phyloP scores from a whole-genome alignment of 192 early-diverging fungal species.

The Coemansia sp. region DNA sequence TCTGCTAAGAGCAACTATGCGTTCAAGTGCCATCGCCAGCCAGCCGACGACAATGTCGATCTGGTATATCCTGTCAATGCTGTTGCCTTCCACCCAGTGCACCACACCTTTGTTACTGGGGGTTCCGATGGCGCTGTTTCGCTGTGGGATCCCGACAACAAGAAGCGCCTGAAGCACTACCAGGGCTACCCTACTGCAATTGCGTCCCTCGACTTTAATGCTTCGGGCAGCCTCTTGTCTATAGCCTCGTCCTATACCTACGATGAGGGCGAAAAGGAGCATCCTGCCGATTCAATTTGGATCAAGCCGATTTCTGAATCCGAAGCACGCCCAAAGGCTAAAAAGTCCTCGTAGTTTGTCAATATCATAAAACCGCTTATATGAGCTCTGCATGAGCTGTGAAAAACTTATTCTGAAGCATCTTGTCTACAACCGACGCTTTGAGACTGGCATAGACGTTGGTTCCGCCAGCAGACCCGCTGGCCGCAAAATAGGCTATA shows the following conservation, averaged over 20 bases:
- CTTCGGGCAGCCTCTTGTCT: constrained; percentile 75
- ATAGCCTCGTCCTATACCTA: constrained; percentile 91
- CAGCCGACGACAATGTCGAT: constrained; percentile 68
- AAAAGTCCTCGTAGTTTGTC: constrained; percentile 9
- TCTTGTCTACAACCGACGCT: constrained; percentile 1
- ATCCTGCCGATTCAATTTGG: constrained; percentile 76
- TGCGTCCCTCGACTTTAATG: constrained; percentile 75
- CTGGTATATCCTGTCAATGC: constrained; percentile 92
- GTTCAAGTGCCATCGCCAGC: constrained; percentile 94
- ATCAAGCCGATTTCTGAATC: constrained; percentile 67
- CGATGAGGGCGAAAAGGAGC: constrained; percentile 91
- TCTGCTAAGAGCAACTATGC: constrained; percentile 76
- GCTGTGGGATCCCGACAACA: constrained; percentile 90
- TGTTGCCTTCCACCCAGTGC: constrained; percentile 85
- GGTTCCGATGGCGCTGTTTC: constrained; percentile 89
- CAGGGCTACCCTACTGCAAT: constrained; percentile 79
- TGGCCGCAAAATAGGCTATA: constrained; percentile 19
- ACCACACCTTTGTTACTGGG: constrained; percentile 95
- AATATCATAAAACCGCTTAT: not conserved
- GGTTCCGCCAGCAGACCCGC: constrained; percentile 7
- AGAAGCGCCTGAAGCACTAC: constrained; percentile 83
- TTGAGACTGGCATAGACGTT: constrained; percentile 21
- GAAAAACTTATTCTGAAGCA: constrained; percentile 19
- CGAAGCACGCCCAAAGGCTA: constrained; percentile 61
- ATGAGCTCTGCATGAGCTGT: constrained; percentile 17